Evolutionary conservation across 2,329 filamentous ascomycete species (phyloP).

Genomic region (Ceratocystis variospora): DNA sequence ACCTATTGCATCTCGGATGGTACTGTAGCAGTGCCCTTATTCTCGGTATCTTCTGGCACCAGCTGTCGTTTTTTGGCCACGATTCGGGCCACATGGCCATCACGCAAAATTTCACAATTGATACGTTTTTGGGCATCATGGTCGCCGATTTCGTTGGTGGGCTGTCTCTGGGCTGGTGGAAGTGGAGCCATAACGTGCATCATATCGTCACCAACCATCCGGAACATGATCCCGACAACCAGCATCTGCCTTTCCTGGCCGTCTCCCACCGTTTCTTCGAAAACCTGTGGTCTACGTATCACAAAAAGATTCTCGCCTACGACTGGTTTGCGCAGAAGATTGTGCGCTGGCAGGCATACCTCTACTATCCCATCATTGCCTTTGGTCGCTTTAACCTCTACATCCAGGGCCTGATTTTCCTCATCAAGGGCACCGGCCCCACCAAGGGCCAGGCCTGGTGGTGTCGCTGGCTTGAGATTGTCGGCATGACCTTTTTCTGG

Average conservation of each 20-base stretch:
- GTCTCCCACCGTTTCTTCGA: conserved; percentile 68
- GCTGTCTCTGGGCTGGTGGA: conserved; percentile 92
- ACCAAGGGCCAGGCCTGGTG: conserved; percentile 66
- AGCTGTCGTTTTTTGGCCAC: conserved; percentile 84
- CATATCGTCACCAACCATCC: conserved; percentile 92
- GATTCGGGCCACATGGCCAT: conserved; percentile 97
- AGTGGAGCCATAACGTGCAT: conserved; percentile 88
- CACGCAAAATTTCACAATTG: conserved; percentile 73
- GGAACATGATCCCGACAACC: conserved; percentile 91
- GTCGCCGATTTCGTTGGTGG: conserved; percentile 84
- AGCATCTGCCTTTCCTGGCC: conserved; percentile 80
- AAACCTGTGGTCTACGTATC: conserved; percentile 65
- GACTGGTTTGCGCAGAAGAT: conserved; percentile 59
- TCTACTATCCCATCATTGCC: conserved; percentile 69
- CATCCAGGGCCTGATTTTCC: conserved; percentile 62
- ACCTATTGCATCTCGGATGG: conserved; percentile 49
- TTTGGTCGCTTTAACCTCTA: conserved; percentile 85
- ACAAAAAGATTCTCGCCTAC: conserved; percentile 66
- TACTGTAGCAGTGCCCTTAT: conserved; percentile 58
- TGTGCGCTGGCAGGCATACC: conserved; percentile 61
- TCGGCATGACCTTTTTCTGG: conserved; percentile 71
- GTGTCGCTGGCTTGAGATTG: conserved; percentile 69
- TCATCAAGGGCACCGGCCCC: conserved; percentile 56
- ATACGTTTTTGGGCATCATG: conserved; percentile 76
- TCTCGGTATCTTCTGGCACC: conserved; percentile 81